Base-by-base conservation (phyloP, 305 asterid species). In the Petunia hybrid region DNA sequence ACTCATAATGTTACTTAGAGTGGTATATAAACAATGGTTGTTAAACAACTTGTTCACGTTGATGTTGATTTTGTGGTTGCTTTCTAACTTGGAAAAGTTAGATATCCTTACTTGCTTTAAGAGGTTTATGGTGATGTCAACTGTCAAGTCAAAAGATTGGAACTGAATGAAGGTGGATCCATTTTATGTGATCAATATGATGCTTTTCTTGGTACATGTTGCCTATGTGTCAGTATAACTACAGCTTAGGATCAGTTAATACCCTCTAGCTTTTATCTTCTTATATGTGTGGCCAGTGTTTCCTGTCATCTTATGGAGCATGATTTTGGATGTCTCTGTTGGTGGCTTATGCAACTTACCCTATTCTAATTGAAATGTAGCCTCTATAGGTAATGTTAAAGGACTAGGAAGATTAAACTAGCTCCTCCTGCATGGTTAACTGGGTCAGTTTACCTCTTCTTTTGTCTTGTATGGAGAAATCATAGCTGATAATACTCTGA, bases 111-210 rank as follows among this genome's bases (percentile, higher is more conserved):
- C 51, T 38, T 16, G n/a, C 38, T 75, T 75, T 55, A 14, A 74
- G 39, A 74, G 43, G 65, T 53, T 38, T 55, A 14, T 53, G 79
- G 51, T 74, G 16, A 53, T 74, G 79, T 74, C 51, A 55, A 55
- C 48, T 74, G 79, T 22, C 31, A 22, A 22, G 31, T 22, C 31
- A 22, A 22, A 22, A 22, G 51, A 55, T 55, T 14, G 65, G 39
- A 74, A 74, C 79, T 53, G 35, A 53, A 31, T 4, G 0, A 68
- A 42, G 56, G 55, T 41, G 39, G 22, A 68, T 42, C 3, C 39
- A 67, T 68, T 41, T 70, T 69, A 70, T 70, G 64, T 74, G 48
- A 53, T 74, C 51, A 14, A 53, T 74, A 74, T 14, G 79, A 53
- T 55, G 64, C 59, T 74, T 74, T 53, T 14, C 39, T 74, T 74